These are phyloP conservation scores for Paramecium biaurelia DNA, from an alignment of 73 alveolate genomes.

Conservation along the genomic window DNA sequence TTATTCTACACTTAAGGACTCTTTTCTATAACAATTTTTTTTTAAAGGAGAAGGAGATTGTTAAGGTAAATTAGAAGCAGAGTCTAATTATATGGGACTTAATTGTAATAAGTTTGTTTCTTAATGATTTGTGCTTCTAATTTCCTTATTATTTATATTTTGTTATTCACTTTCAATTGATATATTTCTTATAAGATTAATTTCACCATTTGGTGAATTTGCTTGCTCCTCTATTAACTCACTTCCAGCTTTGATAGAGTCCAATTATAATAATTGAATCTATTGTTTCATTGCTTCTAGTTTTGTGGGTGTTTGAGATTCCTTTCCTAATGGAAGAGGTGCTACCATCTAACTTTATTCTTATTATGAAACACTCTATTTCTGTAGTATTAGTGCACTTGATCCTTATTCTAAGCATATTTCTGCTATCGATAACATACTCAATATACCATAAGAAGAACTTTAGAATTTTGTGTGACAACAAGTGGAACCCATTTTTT, in stretches of 20 bases:
- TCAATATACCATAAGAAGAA: neutral
- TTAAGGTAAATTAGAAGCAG: neutral
- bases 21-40: neutral
- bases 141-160: neutral
- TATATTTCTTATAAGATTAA: neutral
- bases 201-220: neutral
- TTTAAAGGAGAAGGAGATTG: neutral
- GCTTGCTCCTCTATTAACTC: neutral
- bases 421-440: neutral
- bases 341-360: neutral
- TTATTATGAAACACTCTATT: conserved; percentile 2
- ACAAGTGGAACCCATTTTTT: neutral
- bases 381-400: neutral
- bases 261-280: neutral
- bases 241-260: neutral
- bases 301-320: neutral
- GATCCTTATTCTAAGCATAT: neutral
- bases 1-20: neutral
- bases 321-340: neutral
- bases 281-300: neutral
- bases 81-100: neutral
- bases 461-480: neutral
- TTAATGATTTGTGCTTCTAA: neutral
- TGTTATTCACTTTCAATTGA: neutral
- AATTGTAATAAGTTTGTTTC: neutral